Evolutionary conservation across 345 rosid genomes (phyloP), one percentile per base, ranked within the genome.

Genomic region (Eucalyptus shirleyi): DNA sequence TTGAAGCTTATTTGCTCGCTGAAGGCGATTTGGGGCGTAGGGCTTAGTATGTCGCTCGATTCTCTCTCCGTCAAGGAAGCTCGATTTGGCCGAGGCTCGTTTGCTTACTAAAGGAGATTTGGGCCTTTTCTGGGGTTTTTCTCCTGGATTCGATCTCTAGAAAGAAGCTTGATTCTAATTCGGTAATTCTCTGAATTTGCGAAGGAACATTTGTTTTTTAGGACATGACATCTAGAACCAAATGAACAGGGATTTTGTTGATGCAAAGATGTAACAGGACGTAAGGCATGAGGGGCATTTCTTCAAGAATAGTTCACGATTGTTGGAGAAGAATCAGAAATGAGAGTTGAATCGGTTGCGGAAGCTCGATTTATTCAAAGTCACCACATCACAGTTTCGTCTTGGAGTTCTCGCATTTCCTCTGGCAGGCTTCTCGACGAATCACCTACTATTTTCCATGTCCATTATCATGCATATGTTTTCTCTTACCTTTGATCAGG

Each of bases 1-100:
- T 26, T 0, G 65, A 26, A 26, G 15, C 30, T 59, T 2, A 3
- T 56, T 10, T 0, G 3, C 32, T 60, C 32, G 16, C 0, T 26
- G 69, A 60, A 28, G 32, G 17, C 16, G 8, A 26, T 60, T 60
- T 28, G 32, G 32, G n/a, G n/a, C 32, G 1, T 16, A 50, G 53
- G 19, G 19, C 1, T 59, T 59, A 23, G 6, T 26, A 5, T 60
- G 65, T 59, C 5, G 65, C n/a, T 26, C 65, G n/a, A 26, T 12
- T 59, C 65, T 50, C 17, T 12, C 7, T 59, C 3, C 2, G 7
- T 59, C n/a, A 26, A 59, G n/a, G 65, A 59, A 59, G 4, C 65
- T 26, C 65, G 65, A 59, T 59, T 24, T 0, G 65, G 30, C n/a
- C 4, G 30, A 59, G 12, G 65, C n/a, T 59, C 65, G 1, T 26